Conservation (phyloP, 257 asterid species). For the Leptodermis oblonga region DNA sequence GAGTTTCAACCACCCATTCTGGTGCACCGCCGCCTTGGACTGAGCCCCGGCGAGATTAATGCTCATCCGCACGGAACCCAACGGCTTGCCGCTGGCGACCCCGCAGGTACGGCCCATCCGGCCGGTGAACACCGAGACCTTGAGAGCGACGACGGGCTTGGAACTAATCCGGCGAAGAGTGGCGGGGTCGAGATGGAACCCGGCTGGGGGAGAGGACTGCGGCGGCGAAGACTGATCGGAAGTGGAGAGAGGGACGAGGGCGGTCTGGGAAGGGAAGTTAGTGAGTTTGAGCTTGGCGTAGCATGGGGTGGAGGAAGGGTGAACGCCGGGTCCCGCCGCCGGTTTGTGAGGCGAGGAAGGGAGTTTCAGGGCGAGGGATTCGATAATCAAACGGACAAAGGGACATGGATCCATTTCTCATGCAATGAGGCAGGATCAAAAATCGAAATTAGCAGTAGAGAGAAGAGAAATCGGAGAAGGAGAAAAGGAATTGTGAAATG, state of each 20-base stretch:
- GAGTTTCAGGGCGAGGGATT: constrained; percentile 62
- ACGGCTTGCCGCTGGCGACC: constrained; percentile 45
- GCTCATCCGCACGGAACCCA: constrained; percentile 45
- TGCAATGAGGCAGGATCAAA: constrained; percentile 9
- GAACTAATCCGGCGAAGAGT: constrained; percentile 53
- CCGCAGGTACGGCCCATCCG: constrained; percentile 78
- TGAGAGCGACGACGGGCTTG: constrained; percentile 37
- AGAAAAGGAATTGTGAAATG: too few species aligned
- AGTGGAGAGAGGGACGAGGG: constrained; percentile 53
- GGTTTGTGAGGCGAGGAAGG: constrained; percentile 44
- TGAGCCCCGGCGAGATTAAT: constrained; percentile 40
- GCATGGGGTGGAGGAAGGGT: constrained; percentile 77
- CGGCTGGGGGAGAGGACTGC: constrained; percentile 36
- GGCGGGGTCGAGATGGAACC: constrained; percentile 70
- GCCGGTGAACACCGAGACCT: constrained; percentile 59
- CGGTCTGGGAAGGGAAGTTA: constrained; percentile 67
- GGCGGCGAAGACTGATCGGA: constrained; percentile 19
- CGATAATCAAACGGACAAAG: constrained; percentile 66
- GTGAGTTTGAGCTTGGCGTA: constrained; percentile 65
- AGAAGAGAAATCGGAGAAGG: too few species aligned
- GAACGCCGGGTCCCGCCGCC: constrained; percentile 58
- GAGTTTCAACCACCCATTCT: constrained; percentile 76
- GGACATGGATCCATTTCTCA: constrained; percentile 91
- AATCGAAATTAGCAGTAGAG: too few species aligned
- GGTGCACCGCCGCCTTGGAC: constrained; percentile 41